phyloP scores from a whole-genome alignment of 1,284 basidiomycete genomes.

The Leccinum pseudoinsigne region DNA sequence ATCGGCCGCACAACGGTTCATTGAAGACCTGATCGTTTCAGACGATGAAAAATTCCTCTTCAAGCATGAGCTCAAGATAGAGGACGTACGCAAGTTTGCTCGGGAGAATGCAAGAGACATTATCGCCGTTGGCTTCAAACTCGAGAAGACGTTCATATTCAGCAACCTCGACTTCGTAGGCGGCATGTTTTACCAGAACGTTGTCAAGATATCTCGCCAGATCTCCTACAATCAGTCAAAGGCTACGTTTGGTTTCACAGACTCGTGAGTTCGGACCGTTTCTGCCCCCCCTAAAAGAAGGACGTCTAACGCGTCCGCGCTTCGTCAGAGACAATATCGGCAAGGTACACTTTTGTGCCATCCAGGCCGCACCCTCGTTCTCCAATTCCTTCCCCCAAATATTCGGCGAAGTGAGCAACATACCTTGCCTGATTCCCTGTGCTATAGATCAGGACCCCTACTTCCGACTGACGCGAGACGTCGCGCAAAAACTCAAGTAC shows the following conservation, averaged over 20 bases:
- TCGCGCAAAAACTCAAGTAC: constrained; percentile 92
- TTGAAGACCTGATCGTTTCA: constrained; percentile 30
- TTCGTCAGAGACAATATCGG: constrained; percentile 89
- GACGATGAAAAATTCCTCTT: constrained; percentile 99
- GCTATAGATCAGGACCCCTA: constrained; percentile 98
- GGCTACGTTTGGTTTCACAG: constrained; percentile 95
- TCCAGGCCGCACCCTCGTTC: constrained; percentile 97
- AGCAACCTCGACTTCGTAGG: constrained; percentile 90
- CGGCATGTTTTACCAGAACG: constrained; percentile 93
- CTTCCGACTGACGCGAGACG: constrained; percentile 97
- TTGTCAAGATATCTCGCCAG: constrained; percentile 89
- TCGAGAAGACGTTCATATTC: constrained; percentile 97
- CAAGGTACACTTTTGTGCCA: constrained; percentile 96
- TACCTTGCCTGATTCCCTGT: constrained; percentile 95
- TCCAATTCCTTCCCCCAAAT: constrained; percentile 99
- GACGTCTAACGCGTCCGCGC: background rate
- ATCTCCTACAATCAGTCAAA: constrained; percentile 95
- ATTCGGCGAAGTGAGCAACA: constrained; percentile 82
- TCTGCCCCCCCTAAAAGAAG: background rate
- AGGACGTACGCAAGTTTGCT: constrained; percentile 87
- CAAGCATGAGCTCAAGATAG: constrained; percentile 90
- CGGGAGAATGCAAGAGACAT: constrained; percentile 92
- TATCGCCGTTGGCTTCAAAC: constrained; percentile 94
- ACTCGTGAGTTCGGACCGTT: constrained; percentile 63
- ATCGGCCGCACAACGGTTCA: background rate